Conservation (phyloP, 2,329 filamentous ascomycete species). For the Emmonsia crescens region DNA sequence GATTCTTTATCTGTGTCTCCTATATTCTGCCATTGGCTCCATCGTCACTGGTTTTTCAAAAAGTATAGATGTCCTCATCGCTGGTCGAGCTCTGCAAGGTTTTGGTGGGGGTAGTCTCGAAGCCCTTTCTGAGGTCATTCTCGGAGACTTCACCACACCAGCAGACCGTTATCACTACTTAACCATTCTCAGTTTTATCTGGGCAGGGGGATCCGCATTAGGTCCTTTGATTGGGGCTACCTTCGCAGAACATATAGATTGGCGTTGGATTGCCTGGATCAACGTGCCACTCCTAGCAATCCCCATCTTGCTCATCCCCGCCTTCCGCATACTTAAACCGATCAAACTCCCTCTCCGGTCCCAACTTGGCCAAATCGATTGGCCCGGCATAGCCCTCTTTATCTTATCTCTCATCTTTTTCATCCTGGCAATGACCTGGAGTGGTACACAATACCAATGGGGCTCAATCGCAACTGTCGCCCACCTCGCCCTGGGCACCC, state of each 20-base stretch:
- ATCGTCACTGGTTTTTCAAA: slow-evolving; percentile 31
- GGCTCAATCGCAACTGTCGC: slow-evolving; percentile 49
- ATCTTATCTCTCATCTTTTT: slow-evolving; percentile 47
- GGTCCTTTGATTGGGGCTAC: slow-evolving; percentile 12
- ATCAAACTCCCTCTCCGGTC: slow-evolving; percentile 34
- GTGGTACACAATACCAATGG: slow-evolving; percentile 56
- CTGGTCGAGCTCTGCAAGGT: slow-evolving; percentile 34
- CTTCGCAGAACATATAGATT: slow-evolving; percentile 20
- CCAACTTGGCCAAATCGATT: slow-evolving; percentile 49
- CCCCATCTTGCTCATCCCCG: slow-evolving; percentile 35
- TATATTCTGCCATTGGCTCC: slow-evolving; percentile 35
- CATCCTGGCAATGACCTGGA: slow-evolving; percentile 52
- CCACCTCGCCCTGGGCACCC: slow-evolving; percentile 46
- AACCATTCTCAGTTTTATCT: slow-evolving; percentile 26
- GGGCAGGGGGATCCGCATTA: slow-evolving; percentile 29
- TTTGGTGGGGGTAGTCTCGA: slow-evolving; percentile 36
- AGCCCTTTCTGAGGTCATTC: slow-evolving; percentile 31
- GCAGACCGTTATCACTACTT: slow-evolving; percentile 26
- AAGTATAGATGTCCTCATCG: slow-evolving; percentile 35
- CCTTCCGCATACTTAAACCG: slow-evolving; percentile 43
- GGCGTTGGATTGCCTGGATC: slow-evolving; percentile 56
- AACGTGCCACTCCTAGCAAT: slow-evolving; percentile 47
- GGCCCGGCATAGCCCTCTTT: slow-evolving; percentile 51
- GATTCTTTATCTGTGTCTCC: slow-evolving; percentile 28
- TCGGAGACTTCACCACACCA: slow-evolving; percentile 35